These are phyloP conservation scores for Starmerella davenportii DNA, from an alignment of 805 yeast genomes.

Conservation along the genomic window DNA sequence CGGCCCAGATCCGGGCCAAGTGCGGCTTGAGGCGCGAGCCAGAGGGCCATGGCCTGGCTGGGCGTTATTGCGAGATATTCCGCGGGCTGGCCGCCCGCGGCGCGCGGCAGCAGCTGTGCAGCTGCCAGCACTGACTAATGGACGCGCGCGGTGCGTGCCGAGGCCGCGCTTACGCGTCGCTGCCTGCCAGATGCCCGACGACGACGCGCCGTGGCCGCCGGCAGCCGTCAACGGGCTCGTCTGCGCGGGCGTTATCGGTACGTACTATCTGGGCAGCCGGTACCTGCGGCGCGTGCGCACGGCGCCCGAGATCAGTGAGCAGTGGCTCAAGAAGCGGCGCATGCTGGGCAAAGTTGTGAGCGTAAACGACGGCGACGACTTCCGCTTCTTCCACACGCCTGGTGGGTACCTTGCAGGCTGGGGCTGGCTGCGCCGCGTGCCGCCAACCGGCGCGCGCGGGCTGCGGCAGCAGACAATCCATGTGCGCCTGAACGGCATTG, in stretches of 20 bases:
- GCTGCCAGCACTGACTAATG: no score
- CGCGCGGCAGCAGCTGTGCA: no score
- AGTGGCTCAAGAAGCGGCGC: slow-evolving; percentile 29
- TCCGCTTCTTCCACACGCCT: slow-evolving; percentile 81
- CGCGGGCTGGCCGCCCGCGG: no score
- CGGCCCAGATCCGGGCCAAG: no score
- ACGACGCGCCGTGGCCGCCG: no score
- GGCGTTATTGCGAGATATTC: no score
- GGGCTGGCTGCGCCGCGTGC: slow-evolving; percentile 72
- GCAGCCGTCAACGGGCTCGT: slow-evolving; percentile 9
- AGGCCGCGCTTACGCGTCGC: no score
- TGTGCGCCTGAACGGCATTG: slow-evolving; percentile 77
- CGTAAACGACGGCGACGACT: slow-evolving; percentile 93
- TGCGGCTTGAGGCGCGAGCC: no score
- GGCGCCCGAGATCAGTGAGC: slow-evolving; percentile 33
- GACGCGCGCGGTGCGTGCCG: no score
- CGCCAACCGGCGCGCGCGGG: slow-evolving; percentile 32
- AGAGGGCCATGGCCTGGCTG: no score
- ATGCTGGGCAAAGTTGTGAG: slow-evolving; percentile 62
- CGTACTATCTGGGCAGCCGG: slow-evolving; percentile 29
- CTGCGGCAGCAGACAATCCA: slow-evolving; percentile 50
- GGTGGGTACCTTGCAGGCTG: slow-evolving; percentile 81
- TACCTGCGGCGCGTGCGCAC: slow-evolving; percentile 35
- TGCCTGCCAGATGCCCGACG: no score
- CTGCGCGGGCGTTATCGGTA: slow-evolving; percentile 26